Conservation (phyloP, 148 eudicot species). For the Camellia granthamiana region DNA sequence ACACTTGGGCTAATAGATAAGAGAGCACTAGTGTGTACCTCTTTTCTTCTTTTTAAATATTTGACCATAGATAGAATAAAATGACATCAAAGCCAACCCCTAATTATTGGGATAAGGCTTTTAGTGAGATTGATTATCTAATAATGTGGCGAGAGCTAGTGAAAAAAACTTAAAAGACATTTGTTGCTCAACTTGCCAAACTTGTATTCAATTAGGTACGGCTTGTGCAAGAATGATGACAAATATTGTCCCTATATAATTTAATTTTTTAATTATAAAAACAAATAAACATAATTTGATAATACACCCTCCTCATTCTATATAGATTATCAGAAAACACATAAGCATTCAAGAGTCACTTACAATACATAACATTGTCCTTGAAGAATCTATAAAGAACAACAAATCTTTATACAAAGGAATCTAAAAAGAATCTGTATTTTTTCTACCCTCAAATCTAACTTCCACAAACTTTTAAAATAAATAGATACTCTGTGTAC, state of each 20-base stretch:
- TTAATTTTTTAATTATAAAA: neutral
- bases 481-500: neutral
- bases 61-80: neutral
- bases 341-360: neutral
- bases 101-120: neutral
- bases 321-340: neutral
- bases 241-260: neutral
- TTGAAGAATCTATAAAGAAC: neutral
- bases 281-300: neutral
- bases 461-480: neutral
- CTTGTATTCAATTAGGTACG: neutral
- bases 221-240: neutral
- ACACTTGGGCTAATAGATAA: no score
- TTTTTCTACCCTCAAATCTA: neutral
- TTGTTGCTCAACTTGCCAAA: neutral
- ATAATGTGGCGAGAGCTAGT: neutral
- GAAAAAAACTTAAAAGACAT: neutral
- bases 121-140: neutral
- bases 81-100: neutral
- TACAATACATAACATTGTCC: neutral
- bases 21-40: no score
- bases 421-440: neutral
- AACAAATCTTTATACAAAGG: conserved; percentile 4
- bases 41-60: neutral
- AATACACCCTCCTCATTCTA: neutral